Conservation (phyloP, 2,329 filamentous ascomycete genomes). For the Trichoderma brevicompactum region DNA sequence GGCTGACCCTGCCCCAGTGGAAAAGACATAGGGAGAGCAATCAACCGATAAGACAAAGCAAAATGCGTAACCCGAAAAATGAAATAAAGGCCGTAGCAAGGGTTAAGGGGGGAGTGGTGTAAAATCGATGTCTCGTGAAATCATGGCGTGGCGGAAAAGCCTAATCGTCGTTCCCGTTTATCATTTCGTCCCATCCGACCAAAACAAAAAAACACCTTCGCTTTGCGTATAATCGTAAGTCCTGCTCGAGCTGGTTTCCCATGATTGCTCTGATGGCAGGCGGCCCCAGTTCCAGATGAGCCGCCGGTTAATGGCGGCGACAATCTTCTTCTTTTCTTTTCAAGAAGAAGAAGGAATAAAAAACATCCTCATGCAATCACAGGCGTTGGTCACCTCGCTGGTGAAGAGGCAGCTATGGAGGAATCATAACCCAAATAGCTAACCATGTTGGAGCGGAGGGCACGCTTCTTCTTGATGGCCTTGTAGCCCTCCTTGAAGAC, state of each 20-base stretch:
- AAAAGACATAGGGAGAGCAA: not conserved
- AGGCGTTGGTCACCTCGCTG: slow-evolving; percentile 29
- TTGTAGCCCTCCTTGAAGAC: slow-evolving; percentile 65
- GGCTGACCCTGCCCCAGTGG: not conserved
- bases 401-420: slow-evolving; percentile 36
- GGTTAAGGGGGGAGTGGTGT: not conserved
- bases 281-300: not conserved
- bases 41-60: slow-evolving; percentile 4
- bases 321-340: not conserved
- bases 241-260: slow-evolving; percentile 1
- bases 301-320: not conserved
- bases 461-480: slow-evolving; percentile 53
- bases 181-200: slow-evolving; percentile 23
- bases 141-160: slow-evolving; percentile 16
- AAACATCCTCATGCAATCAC: not conserved
- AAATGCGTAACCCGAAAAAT: slow-evolving; percentile 9
- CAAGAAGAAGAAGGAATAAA: too few relatives aligned
- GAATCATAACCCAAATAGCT: slow-evolving; percentile 39
- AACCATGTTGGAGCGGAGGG: slow-evolving; percentile 40
- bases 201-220: slow-evolving; percentile 7
- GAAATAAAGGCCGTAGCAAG: slow-evolving; percentile 4
- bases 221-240: slow-evolving; percentile 14
- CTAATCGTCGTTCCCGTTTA: slow-evolving; percentile 22
- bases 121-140: slow-evolving; percentile 15
- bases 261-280: not conserved